Evolutionary conservation across 176 grass and related monocot genomes (phyloP), one percentile per base, ranked within the genome.

Genomic region (Ampelocalamus luodianensis): DNA sequence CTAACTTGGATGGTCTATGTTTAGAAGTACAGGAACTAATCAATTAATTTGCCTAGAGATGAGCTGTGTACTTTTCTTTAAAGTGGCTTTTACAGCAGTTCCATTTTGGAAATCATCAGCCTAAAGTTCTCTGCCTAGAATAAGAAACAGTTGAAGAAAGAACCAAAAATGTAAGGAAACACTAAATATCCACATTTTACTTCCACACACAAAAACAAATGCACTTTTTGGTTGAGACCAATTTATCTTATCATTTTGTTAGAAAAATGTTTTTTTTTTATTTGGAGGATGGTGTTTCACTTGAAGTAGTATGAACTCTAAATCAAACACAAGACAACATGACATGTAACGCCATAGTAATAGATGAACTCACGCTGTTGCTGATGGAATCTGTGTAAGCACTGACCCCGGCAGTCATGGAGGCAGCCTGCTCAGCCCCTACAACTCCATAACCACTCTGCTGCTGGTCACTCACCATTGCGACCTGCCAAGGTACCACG

Each of bases 341-440:
- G 68, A 24, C 18, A 53, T 71, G 49, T 69, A 55, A 74, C 58
- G 36, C 36, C 68, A 79, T 65, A 51, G 85, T 74, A 83, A 93
- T 85, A 93, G 82, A 93, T 77, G 82, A 76, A 86, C 95, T 98
- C 89, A 98, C 87, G 76, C 89, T 91, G 79, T 92, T 82, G 77
- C 83, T 87, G 77, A 72, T 68, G 14, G 89, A 88, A 79, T 79
- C 87, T 24, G 89, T 90, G 82, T 88, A 89, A 77, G 80, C 75
- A 71, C 79, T 90, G 84, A 87, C 54, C 45, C 61, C 85, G 10
- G 77, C 64, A 68, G 82, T 79, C 40, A 64, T 65, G 29, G 87
- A 90, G 11, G 40, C 34, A 38, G 85, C 87, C 69, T 88, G 65
- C 74, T 80, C 88, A 55, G 75, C 23, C 44, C 77, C 79, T 64